Evolutionary conservation across 2,329 filamentous ascomycete species (phyloP), one percentile per base, ranked within the genome.

Genomic region (Waltergamsia citrina): DNA sequence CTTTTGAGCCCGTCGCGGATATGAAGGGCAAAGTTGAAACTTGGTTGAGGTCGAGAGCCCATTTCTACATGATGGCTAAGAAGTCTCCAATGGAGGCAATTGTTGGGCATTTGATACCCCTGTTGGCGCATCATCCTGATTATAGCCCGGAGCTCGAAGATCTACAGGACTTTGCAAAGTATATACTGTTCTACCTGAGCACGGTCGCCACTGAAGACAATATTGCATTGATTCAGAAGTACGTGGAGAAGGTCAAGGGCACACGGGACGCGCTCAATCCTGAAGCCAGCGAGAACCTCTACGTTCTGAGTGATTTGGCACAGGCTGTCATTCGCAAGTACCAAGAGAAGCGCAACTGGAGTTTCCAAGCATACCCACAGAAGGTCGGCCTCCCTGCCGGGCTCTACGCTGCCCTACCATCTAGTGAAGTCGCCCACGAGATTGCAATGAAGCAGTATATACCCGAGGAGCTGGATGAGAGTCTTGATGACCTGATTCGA

Each of bases 61-160:
- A 78, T 15, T 69, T 73, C 35, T 85, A 84, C 49, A 59, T 60
- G 37, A 65, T 69, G 21, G 66, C 54, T 43, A 74, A 59, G 41
- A 75, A 70, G 46, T 69, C 75, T 35, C 69, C 82, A 7, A 75
- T 98, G 63, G 90, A 96, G 57, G 74, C 78, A 16, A 72, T 81
- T 10, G 83, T 96, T 52, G 78, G 84, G 18, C 78, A 92, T 7
- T 71, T 96, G 22, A 67, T 98, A 34, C 92, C 87, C 32, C 63
- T 98, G 28, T 70, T 98, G 28, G 88, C 90, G 5, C 90, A 96
- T 53, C 92, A 98, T 53, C 88, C 88, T 2, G 92, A 98, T 54
- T 95, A 90, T 45, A 77, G 73, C 40, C 54, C 68, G 2, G 70
- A 74, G 6, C 59, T 77, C 3, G 70, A 76, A 11, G 81, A 87